Evolutionary conservation across 257 asterid species (phyloP).

Genomic region (Solanum chilense): DNA sequence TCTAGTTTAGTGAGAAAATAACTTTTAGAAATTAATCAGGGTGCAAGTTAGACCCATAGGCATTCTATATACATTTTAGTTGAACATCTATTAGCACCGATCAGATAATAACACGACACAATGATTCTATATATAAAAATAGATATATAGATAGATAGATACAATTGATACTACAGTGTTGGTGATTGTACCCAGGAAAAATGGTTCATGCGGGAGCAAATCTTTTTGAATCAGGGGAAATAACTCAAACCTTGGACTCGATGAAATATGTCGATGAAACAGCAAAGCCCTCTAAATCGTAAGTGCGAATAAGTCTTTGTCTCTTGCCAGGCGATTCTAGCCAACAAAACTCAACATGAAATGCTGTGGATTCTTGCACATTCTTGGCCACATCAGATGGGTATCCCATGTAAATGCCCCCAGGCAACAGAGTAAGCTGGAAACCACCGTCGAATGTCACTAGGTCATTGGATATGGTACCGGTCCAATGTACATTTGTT

Average conservation of each 20-base stretch:
- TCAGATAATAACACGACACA: background rate
- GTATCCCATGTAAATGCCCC: constrained; percentile 85
- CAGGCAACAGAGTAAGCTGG: constrained; percentile 65
- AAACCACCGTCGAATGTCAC: constrained; percentile 62
- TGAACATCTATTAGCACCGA: background rate
- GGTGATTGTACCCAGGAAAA: background rate
- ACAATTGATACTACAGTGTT: background rate
- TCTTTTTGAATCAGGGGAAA: background rate
- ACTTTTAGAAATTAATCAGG: no score
- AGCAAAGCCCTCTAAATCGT: constrained; percentile 73
- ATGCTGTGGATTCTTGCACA: constrained; percentile 69
- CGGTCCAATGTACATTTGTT: constrained; percentile 76
- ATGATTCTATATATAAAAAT: background rate
- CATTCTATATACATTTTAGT: background rate
- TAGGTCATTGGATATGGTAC: constrained; percentile 49
- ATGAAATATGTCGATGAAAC: constrained; percentile 77
- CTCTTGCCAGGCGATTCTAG: constrained; percentile 65
- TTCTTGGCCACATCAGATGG: constrained; percentile 70
- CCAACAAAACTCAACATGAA: constrained; percentile 91
- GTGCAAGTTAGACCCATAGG: background rate
- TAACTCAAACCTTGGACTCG: constrained; percentile 55
- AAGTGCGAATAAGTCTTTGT: constrained; percentile 81
- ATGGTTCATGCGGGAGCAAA: background rate
- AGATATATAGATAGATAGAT: no score
- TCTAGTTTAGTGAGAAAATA: no score